Percentiles rank a stretch among this genome's conserved stretches.
phyloP scores from a whole-genome alignment of 371 early-diverging fungal genomes.

The Capillidium heterosporum region DNA sequence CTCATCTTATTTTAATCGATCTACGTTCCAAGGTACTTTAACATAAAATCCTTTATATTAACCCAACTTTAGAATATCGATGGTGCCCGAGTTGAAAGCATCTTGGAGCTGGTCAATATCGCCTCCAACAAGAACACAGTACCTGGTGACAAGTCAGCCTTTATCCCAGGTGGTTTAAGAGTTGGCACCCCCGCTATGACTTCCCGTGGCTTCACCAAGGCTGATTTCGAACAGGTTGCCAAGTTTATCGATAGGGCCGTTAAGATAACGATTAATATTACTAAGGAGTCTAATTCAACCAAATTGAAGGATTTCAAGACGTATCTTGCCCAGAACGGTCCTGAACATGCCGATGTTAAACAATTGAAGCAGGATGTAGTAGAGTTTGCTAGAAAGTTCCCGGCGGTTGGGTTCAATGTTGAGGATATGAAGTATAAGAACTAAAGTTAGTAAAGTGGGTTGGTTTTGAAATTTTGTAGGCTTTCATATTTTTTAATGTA shows the following conservation, averaged over 20 bases:
- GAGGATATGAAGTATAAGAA: constrained; percentile 26
- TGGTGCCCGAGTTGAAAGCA: constrained; percentile 87
- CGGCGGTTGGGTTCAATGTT: constrained; percentile 45
- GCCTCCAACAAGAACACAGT: constrained; percentile 98
- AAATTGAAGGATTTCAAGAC: constrained; percentile 63
- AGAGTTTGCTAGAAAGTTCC: constrained; percentile 43
- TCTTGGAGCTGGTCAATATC: constrained; percentile 86
- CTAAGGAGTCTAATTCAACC: constrained; percentile 21
- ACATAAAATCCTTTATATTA: neutral
- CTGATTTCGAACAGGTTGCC: constrained; percentile 73
- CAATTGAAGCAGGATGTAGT: constrained; percentile 41
- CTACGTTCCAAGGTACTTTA: constrained; percentile 41
- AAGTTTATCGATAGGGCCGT: constrained; percentile 74
- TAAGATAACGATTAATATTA: constrained; percentile 35
- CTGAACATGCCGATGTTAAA: constrained; percentile 23
- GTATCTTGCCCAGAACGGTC: constrained; percentile 29
- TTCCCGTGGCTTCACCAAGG: constrained; percentile 73
- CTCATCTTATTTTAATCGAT: constrained; percentile 80
- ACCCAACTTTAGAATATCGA: constrained; percentile 37
- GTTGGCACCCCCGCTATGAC: constrained; percentile 94
- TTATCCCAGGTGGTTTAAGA: constrained; percentile 92
- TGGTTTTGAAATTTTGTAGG: too few relatives aligned
- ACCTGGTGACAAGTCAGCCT: constrained; percentile 86
- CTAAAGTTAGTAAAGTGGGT: too few relatives aligned
- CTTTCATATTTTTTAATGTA: too few relatives aligned